Evolutionary conservation across 169 alveolate species (phyloP).

Genomic region (Plasmodium fragile): DNA sequence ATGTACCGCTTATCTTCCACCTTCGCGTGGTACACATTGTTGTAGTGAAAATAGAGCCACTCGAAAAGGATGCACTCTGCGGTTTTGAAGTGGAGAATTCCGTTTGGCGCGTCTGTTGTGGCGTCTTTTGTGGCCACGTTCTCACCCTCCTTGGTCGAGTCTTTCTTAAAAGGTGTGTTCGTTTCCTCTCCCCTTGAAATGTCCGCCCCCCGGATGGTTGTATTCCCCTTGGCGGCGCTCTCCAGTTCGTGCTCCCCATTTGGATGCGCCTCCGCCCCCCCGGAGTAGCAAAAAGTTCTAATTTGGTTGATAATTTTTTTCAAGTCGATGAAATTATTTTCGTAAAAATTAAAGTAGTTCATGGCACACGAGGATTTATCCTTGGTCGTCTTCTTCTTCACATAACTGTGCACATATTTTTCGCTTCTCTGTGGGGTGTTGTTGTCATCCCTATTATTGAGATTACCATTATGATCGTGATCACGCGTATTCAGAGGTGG

Average conservation of each 20-base stretch:
- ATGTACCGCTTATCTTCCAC: conserved; percentile 22
- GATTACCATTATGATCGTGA: background rate
- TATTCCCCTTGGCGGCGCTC: background rate
- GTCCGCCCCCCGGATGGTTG: background rate
- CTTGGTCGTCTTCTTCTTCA: background rate
- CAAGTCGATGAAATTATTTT: conserved; percentile 68
- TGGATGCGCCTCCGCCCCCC: background rate
- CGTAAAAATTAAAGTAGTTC: conserved; percentile 64
- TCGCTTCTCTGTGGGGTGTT: background rate
- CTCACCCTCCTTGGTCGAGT: background rate
- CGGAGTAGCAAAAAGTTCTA: background rate
- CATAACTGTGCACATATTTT: background rate
- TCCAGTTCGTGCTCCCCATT: background rate
- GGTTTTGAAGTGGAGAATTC: background rate
- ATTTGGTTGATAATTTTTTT: conserved; percentile 31
- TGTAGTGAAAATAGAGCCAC: conserved; percentile 73
- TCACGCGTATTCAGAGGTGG: background rate
- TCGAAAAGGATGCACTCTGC: conserved; percentile 49
- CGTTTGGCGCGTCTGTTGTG: background rate
- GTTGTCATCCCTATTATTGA: background rate
- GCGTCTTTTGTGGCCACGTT: background rate
- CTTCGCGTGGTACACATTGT: conserved; percentile 25
- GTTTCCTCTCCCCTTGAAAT: background rate
- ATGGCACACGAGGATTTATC: background rate
- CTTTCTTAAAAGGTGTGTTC: background rate